These are phyloP conservation scores for Cercospora berteroae DNA, from an alignment of 2,329 filamentous ascomycete genomes.

Conservation along the genomic window DNA sequence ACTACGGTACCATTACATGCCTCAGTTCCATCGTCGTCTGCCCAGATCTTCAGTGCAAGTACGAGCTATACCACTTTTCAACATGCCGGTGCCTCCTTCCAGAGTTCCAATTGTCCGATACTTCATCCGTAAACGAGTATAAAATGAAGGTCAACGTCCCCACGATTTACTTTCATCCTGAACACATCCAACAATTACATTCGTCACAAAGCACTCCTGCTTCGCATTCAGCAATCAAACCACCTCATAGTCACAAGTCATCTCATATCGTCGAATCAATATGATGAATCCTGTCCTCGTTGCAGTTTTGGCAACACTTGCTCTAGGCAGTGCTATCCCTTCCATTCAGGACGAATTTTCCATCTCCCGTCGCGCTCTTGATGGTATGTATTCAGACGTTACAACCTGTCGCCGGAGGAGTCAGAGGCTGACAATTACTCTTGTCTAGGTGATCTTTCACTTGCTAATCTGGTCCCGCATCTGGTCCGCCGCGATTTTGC, in stretches of 20 bases:
- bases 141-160: neutral
- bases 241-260: neutral
- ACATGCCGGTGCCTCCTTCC: neutral
- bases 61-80: neutral
- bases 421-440: neutral
- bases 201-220: neutral
- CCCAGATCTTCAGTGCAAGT: neutral
- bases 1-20: neutral
- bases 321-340: neutral
- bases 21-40: neutral
- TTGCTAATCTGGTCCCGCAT: neutral
- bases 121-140: neutral
- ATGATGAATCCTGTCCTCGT: neutral
- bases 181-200: neutral
- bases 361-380: neutral
- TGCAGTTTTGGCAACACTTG: neutral
- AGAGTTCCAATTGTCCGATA: neutral
- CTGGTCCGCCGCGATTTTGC: neutral
- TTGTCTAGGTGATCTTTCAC: neutral
- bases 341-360: neutral
- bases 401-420: neutral
- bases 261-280: neutral
- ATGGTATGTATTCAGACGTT: neutral
- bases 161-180: neutral
- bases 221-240: neutral